Conservation (phyloP, 805 yeast species). For the Cyberlindnera japonica region DNA sequence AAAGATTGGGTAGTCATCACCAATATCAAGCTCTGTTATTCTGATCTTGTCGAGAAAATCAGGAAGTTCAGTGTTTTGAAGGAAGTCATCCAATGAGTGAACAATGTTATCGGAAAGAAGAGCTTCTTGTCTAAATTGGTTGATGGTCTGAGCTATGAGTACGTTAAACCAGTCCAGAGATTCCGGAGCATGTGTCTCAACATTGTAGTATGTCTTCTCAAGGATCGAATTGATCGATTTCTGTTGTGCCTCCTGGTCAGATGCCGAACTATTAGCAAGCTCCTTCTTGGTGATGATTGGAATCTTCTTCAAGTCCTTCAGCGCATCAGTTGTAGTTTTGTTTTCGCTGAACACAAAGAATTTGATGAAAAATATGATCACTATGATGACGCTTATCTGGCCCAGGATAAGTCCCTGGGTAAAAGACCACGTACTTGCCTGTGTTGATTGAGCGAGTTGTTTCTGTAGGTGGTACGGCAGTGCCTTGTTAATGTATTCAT, state of each 20-base stretch:
- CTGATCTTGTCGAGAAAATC: conserved; percentile 75
- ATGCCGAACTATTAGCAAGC: conserved; percentile 1
- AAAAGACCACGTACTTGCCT: conserved; percentile 52
- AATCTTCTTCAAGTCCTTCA: conserved; percentile 25
- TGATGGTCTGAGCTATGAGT: conserved; percentile 82
- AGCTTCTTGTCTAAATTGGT: conserved; percentile 88
- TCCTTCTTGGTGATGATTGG: conserved; percentile 26
- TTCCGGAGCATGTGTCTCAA: conserved; percentile 81
- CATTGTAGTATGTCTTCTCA: conserved; percentile 91
- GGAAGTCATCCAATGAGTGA: conserved; percentile 66
- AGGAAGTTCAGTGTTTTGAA: conserved; percentile 60
- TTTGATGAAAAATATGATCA: conserved; percentile 61
- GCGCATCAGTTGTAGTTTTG: conserved; percentile 27
- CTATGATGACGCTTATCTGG: conserved; percentile 64
- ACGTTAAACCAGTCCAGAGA: conserved; percentile 97
- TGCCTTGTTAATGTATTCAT: conserved; percentile 34
- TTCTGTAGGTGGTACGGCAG: conserved; percentile 35
- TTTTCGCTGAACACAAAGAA: conserved; percentile 76
- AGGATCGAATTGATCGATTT: conserved; percentile 47
- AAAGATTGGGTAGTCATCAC: conserved; percentile 92
- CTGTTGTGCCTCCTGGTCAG: conserved; percentile 22
- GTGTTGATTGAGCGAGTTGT: conserved; percentile 27
- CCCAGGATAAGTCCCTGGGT: conserved; percentile 74
- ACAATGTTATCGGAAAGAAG: conserved; percentile 78
- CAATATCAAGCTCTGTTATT: conserved; percentile 86